These are phyloP conservation scores for Xerocomellus intermedius DNA, from an alignment of 768 basidiomycete species.

Conservation along the genomic window DNA sequence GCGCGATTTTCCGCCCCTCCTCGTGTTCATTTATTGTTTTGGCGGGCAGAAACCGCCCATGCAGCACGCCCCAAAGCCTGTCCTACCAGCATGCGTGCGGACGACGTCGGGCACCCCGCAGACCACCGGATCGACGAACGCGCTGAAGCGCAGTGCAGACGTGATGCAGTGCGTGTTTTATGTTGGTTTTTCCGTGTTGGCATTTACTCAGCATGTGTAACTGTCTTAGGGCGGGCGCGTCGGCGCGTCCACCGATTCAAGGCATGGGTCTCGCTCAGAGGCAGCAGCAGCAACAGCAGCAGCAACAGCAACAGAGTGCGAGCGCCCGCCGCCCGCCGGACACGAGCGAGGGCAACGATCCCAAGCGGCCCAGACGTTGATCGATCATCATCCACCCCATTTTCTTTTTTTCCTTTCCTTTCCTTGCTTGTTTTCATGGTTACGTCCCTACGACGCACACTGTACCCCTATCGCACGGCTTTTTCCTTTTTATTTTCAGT, in stretches of 20 bases:
- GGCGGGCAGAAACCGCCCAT: conserved; percentile 11
- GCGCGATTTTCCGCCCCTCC: not conserved
- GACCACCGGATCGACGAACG: conserved; percentile 2
- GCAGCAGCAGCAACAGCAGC: conserved; percentile 15
- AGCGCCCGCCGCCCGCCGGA: conserved; percentile 29
- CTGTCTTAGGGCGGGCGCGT: conserved; percentile 14
- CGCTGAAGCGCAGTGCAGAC: conserved; percentile 37
- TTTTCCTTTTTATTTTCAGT: not conserved
- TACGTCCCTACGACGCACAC: not conserved
- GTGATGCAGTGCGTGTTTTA: conserved; percentile 29
- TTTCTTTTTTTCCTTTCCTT: not conserved
- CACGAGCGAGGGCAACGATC: conserved; percentile 7
- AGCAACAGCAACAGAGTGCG: conserved; percentile 16
- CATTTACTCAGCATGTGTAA: not conserved
- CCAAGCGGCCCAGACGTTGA: conserved; percentile 46
- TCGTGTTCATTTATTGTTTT: not conserved
- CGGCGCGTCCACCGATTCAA: conserved; percentile 26
- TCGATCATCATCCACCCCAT: not conserved
- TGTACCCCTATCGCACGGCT: not conserved
- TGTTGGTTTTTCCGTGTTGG: too few species aligned
- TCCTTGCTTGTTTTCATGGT: not conserved
- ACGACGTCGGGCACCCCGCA: conserved; percentile 1
- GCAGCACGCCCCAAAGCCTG: conserved; percentile 8
- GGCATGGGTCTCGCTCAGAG: conserved; percentile 42
- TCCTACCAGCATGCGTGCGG: conserved; percentile 6